Evolutionary conservation across 805 yeast genomes (phyloP), one percentile per base, ranked within the genome.

Genomic region (Yamadazyma tumulicola): DNA sequence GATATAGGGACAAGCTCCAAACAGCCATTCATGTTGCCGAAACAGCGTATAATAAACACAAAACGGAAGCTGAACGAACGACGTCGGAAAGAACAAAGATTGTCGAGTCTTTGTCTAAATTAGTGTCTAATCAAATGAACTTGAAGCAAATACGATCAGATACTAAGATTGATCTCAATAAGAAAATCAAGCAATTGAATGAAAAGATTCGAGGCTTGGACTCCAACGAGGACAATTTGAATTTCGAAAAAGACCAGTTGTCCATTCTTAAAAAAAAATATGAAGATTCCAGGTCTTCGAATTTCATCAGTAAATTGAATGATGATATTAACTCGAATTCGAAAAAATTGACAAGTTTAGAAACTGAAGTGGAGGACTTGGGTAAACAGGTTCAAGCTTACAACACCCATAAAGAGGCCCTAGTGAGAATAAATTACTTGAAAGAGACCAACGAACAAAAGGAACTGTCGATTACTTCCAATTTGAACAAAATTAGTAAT

Each of bases 221-320:
- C 3, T 55, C 54, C 12, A 35, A 63, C 14, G 56, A 58, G 22
- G 42, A 46, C 11, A 67, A 74, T 40, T 39, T 84, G 7, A 71
- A 67, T 13, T 50, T 60, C 7, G 78, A 75, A 34, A 67, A 59
- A 39, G 42, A 61, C 0, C 62, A 64, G 3, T 54, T 85, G 18
- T 55, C 54, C 2, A 50, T 53, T 2, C 60, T 72, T 9, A 65
- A 61, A 13, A 22, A 38, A 1, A 65, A 67, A 29, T 52, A 75
- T 21, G 43, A 51, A 0, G 41, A 39, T 4, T 13, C 32, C 6
- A 29, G 16, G 11, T 11, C 29, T 5, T 11, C 42, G n/a, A 29
- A 22, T 10, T 43, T 43, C 18, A 20, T 38, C 2, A 13, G 23
- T 4, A 34, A 26, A 2, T 22, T 43, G 4, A 32, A 26, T 3